phyloP scores from a whole-genome alignment of 2,329 filamentous ascomycete species.

The Colletotrichum navitas region DNA sequence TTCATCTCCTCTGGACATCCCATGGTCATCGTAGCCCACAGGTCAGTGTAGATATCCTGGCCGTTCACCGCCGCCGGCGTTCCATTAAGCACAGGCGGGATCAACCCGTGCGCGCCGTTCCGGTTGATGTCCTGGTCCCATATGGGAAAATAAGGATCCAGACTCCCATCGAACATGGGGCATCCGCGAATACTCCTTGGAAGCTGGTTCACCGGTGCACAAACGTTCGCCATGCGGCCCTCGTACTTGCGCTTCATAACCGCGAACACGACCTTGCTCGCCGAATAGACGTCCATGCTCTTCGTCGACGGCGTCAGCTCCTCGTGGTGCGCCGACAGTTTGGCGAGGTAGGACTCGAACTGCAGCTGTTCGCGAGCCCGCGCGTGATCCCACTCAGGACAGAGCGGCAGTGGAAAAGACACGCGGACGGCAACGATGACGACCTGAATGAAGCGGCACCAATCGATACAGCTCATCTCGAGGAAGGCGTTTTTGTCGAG shows the following conservation, averaged over 20 bases:
- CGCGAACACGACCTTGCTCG: slow-evolving; percentile 60
- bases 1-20: slow-evolving; percentile 52
- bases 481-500: slow-evolving; percentile 51
- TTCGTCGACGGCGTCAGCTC: slow-evolving; percentile 46
- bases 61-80: slow-evolving; percentile 35
- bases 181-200: slow-evolving; percentile 51
- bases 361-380: slow-evolving; percentile 56
- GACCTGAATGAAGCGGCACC: slow-evolving; percentile 56
- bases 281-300: slow-evolving; percentile 58
- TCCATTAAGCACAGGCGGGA: background rate
- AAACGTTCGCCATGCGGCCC: slow-evolving; percentile 53
- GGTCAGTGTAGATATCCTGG: slow-evolving; percentile 55
- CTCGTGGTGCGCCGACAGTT: slow-evolving; percentile 48
- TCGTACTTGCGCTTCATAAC: slow-evolving; percentile 62
- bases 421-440: slow-evolving; percentile 60
- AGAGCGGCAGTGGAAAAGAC: slow-evolving; percentile 58
- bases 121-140: slow-evolving; percentile 57
- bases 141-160: slow-evolving; percentile 59
- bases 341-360: slow-evolving; percentile 55
- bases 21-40: slow-evolving; percentile 64
- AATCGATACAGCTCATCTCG: slow-evolving; percentile 58
- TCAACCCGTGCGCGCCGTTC: slow-evolving; percentile 20
- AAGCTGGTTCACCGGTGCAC: slow-evolving; percentile 44
- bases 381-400: slow-evolving; percentile 51
- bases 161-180: slow-evolving; percentile 65